phyloP scores from a whole-genome alignment of 805 yeast genomes.

The Metschnikowia picachoensis region DNA sequence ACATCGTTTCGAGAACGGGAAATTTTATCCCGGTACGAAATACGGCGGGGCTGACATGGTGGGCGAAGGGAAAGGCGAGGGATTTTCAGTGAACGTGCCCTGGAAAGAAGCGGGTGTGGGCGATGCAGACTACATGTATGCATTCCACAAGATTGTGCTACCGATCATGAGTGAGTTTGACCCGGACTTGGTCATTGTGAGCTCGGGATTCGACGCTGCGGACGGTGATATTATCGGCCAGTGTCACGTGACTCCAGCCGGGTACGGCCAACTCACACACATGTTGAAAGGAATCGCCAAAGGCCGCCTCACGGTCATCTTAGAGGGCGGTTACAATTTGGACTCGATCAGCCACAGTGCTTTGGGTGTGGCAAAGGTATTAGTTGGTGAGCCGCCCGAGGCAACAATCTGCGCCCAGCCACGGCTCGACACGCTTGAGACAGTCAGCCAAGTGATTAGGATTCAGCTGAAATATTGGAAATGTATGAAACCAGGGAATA shows the following conservation, averaged over 20 bases:
- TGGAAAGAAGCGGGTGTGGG: constrained; percentile 92
- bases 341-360: constrained; percentile 91
- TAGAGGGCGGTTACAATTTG: constrained; percentile 96
- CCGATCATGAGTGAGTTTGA: constrained; percentile 86
- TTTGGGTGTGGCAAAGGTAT: constrained; percentile 82
- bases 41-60: constrained; percentile 78
- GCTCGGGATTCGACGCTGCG: constrained; percentile 98
- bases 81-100: constrained; percentile 85
- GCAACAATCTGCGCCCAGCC: constrained; percentile 64
- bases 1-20: constrained; percentile 89
- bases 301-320: constrained; percentile 83
- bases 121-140: constrained; percentile 93
- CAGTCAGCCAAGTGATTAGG: constrained; percentile 74
- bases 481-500: constrained; percentile 66
- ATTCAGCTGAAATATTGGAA: constrained; percentile 87
- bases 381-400: constrained; percentile 95
- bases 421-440: constrained; percentile 70
- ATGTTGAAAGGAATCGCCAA: constrained; percentile 80
- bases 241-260: constrained; percentile 92
- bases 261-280: constrained; percentile 96
- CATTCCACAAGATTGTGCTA: constrained; percentile 79
- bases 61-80: constrained; percentile 85
- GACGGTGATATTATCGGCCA: constrained; percentile 97
- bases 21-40: constrained; percentile 89
- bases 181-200: constrained; percentile 89